Evolutionary conservation across 2,329 filamentous ascomycete species (phyloP).

Genomic region (Didymella pinodella): DNA sequence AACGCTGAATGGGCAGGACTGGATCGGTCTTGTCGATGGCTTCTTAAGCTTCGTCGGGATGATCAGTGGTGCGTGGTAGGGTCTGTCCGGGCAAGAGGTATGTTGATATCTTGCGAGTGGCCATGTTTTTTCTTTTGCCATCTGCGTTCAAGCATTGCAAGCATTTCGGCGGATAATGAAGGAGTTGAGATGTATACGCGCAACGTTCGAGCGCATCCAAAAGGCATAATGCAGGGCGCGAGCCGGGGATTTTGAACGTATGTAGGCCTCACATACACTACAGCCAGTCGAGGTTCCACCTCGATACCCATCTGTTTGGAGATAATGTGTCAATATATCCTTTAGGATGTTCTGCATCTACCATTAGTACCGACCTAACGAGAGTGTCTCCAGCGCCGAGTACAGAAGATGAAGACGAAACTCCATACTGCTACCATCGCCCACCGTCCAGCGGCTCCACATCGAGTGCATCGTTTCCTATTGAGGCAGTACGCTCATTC

Average conservation of each 20-base stretch:
- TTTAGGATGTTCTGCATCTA: not conserved
- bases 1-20: conserved; percentile 44
- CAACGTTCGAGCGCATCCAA: not conserved
- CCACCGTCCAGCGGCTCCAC: too few relatives aligned
- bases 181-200: not conserved
- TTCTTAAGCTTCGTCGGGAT: conserved; percentile 46
- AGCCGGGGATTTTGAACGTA: not conserved
- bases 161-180: not conserved
- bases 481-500: too few relatives aligned
- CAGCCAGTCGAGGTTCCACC: not conserved
- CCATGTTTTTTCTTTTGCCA: not conserved
- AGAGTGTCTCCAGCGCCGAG: not conserved
- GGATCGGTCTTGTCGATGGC: conserved; percentile 47
- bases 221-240: not conserved
- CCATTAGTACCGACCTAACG: not conserved
- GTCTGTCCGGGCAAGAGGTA: not conserved
- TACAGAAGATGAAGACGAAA: not conserved
- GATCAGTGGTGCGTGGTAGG: conserved; percentile 30
- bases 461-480: too few relatives aligned
- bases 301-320: not conserved
- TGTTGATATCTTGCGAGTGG: not conserved
- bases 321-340: not conserved
- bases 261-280: not conserved
- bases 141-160: conserved; percentile 22
- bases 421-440: not conserved